phyloP scores from a whole-genome alignment of 768 basidiomycete genomes.

The Pisolithus tinctorius region DNA sequence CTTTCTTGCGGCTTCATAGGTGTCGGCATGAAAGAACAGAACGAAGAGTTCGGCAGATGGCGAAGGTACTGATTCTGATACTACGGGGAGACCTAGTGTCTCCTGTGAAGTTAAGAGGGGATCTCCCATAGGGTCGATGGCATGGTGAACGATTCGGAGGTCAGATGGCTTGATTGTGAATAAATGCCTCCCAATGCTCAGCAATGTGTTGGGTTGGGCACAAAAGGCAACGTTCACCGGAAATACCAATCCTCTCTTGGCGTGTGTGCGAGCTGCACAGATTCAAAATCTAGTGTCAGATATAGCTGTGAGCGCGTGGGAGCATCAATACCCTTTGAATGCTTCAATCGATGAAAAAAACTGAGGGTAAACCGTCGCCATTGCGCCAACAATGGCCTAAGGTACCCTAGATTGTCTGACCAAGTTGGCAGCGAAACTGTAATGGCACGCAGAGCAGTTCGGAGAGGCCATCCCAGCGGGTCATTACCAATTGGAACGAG shows the following conservation, averaged over 20 bases:
- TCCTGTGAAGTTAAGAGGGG: conserved; percentile 1
- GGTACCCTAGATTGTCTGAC: conserved; percentile 87
- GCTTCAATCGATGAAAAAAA: conserved; percentile 82
- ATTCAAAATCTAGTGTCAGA: not conserved
- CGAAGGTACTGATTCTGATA: conserved; percentile 18
- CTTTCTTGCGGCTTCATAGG: conserved; percentile 66
- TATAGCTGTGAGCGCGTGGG: not conserved
- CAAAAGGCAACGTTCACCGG: conserved; percentile 71
- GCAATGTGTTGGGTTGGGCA: conserved; percentile 71
- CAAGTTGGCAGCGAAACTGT: conserved; percentile 91
- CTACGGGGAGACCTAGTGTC: conserved; percentile 5
- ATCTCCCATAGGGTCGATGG: conserved; percentile 57
- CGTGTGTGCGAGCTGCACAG: conserved; percentile 66
- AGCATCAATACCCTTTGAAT: conserved; percentile 65
- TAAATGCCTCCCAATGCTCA: conserved; percentile 68
- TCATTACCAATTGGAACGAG: conserved; percentile 6
- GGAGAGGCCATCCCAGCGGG: conserved; percentile 46
- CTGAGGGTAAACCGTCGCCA: conserved; percentile 89
- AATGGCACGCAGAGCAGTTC: conserved; percentile 77
- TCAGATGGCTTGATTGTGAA: conserved; percentile 44
- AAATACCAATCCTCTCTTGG: conserved; percentile 65
- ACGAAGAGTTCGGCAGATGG: conserved; percentile 66
- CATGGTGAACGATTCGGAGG: conserved; percentile 59
- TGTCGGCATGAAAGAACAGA: conserved; percentile 64
- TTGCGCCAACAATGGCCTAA: conserved; percentile 68